phyloP scores from a whole-genome alignment of 2,329 filamentous ascomycete species.

The Aspergillus ibericus region DNA sequence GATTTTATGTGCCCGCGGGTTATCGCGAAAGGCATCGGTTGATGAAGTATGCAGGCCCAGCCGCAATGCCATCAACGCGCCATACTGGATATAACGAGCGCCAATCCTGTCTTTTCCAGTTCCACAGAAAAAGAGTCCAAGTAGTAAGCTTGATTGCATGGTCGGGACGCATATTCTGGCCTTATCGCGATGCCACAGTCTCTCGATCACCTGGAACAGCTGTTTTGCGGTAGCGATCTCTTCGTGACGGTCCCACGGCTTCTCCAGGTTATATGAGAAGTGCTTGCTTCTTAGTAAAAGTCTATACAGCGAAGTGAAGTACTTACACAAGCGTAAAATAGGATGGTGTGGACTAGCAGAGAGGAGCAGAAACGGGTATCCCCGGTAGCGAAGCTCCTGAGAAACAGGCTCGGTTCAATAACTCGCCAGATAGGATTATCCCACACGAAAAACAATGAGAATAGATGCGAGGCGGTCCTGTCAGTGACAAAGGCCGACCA shows the following conservation, averaged over 20 bases:
- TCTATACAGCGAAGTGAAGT: not conserved
- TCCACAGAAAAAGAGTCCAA: not conserved
- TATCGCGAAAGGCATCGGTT: not conserved
- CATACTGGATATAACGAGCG: not conserved
- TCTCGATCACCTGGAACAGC: not conserved
- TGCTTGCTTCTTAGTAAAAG: not conserved
- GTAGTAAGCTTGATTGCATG: not conserved
- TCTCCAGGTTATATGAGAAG: not conserved
- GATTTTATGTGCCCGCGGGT: not conserved
- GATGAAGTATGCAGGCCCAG: not conserved
- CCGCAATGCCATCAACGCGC: not conserved
- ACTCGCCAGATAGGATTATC: constrained; percentile 2
- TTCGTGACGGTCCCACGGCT: not conserved
- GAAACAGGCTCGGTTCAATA: not conserved
- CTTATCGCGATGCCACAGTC: not conserved
- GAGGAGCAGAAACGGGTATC: not conserved
- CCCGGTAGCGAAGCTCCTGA: not conserved
- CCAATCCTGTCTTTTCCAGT: not conserved
- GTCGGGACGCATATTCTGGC: not conserved
- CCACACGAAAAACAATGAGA: not conserved
- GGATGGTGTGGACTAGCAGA: not conserved
- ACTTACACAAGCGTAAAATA: constrained; percentile 3
- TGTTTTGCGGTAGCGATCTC: not conserved
- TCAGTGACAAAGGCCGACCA: not conserved
- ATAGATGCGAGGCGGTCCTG: not conserved